Conservation (phyloP, 306 rosid species). For the Medicago arabica region DNA sequence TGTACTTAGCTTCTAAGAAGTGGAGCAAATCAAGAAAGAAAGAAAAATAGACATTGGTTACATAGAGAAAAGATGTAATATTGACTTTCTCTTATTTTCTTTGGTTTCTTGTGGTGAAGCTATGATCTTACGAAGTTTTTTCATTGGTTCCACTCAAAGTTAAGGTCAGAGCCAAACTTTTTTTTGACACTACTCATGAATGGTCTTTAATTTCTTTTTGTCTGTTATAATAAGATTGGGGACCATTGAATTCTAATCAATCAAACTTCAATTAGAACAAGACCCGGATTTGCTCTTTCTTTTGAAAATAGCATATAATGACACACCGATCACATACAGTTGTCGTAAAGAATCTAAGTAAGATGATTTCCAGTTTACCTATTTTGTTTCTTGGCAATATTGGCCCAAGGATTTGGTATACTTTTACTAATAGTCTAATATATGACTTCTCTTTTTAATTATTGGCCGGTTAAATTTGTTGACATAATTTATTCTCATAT, state of each 20-base stretch:
- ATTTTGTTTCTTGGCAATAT: constrained; percentile 12
- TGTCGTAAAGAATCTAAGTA: constrained; percentile 12
- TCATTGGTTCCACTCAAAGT: neutral
- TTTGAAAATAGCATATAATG: constrained; percentile 44
- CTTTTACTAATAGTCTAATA: neutral
- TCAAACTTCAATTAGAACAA: constrained; percentile 31
- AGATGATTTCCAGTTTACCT: constrained; percentile 6
- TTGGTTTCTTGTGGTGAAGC: neutral
- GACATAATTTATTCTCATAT: too few species aligned
- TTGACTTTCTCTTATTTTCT: neutral
- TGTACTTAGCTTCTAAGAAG: neutral
- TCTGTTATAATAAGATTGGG: constrained; percentile 35
- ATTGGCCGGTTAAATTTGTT: constrained; percentile 18
- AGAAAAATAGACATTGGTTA: neutral
- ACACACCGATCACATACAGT: constrained; percentile 30
- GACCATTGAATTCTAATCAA: constrained; percentile 41
- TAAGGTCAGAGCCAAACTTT: constrained; percentile 13
- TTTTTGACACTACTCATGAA: neutral
- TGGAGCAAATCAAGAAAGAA: neutral
- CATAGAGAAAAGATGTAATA: neutral
- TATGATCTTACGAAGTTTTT: too few species aligned
- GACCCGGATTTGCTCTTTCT: neutral
- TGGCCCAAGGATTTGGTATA: constrained; percentile 40
- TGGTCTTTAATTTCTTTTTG: constrained; percentile 31
- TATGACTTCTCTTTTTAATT: neutral